Evolutionary conservation across 2,329 filamentous ascomycete genomes (phyloP).

Genomic region (Paecilomyces sp.): DNA sequence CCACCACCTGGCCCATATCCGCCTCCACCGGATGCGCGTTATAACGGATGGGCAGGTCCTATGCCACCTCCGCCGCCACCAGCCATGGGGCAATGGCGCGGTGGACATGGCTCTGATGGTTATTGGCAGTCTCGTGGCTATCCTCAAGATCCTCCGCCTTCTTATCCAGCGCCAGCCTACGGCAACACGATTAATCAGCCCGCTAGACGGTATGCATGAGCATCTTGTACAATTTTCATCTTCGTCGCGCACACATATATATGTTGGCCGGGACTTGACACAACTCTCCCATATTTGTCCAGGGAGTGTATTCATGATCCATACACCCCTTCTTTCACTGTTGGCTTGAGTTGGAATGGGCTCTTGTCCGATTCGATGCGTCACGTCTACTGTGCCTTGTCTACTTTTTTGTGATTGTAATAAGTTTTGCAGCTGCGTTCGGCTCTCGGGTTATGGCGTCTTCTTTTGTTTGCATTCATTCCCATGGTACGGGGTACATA

Average conservation of each 20-base stretch:
- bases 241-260: neutral
- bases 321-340: neutral
- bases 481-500: neutral
- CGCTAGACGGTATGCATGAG: neutral
- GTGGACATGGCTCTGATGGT: neutral
- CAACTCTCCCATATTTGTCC: neutral
- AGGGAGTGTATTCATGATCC: neutral
- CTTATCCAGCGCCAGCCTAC: conserved; percentile 2
- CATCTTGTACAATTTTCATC: neutral
- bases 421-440: neutral
- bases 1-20: conserved; percentile 3
- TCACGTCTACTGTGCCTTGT: neutral
- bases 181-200: neutral
- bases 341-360: neutral
- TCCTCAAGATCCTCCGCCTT: conserved; percentile 1
- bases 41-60: conserved; percentile 5
- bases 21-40: neutral
- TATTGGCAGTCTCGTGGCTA: neutral
- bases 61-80: conserved; percentile 5
- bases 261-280: neutral
- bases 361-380: neutral
- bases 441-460: neutral
- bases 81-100: neutral
- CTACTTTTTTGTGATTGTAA: neutral
- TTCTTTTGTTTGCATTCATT: conserved; percentile 1